Base-by-base conservation (phyloP, 106 monocot species). In the Hemerocallis citrina region DNA sequence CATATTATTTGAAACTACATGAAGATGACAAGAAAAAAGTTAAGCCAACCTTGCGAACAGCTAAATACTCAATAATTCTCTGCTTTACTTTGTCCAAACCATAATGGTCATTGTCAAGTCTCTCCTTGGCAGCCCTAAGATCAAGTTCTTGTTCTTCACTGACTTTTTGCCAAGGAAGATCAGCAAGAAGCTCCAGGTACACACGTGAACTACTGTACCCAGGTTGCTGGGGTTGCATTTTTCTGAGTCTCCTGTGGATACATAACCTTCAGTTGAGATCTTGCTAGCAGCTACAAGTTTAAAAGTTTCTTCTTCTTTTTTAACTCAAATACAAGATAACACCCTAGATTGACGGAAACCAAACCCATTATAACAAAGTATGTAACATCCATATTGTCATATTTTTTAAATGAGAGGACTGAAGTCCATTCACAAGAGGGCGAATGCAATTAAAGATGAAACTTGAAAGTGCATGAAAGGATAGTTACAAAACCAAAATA, bases 141-240 rank as follows among this genome's bases (percentile, higher is more conserved):
- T 96, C 81, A 37, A 96, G 68, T 47, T 96, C 96, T 32, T 11
- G 65, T 76, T 96, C 96, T 77, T 96, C 90, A 75, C 83, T 90
- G 45, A 79, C 81, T 44, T 91, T 96, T 48, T 96, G 80, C 96
- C 96, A 96, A 62, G 96, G 96, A 68, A 96, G 84, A 77, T 96
- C 96, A 20, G 96, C 96, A 57, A 96, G 81, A 68, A 91, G 87
- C 58, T 96, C 96, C 52, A 96, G 33, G 54, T 96, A 91, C 0
- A 72, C 81, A 50, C 90, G 90, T 12, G 90, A 91, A 75, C 96
- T 91, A 72, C 87, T 96, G 66, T 96, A 96, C 25, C 96, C 96
- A 62, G 96, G 96, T 51, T 96, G 96, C 34, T 99, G 98, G 61
- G 98, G 98, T 61, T 92, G 98, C 98, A 99, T 99, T 73, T 99